Conservation (phyloP, 148 eudicot species). For the Chenopodium album region DNA sequence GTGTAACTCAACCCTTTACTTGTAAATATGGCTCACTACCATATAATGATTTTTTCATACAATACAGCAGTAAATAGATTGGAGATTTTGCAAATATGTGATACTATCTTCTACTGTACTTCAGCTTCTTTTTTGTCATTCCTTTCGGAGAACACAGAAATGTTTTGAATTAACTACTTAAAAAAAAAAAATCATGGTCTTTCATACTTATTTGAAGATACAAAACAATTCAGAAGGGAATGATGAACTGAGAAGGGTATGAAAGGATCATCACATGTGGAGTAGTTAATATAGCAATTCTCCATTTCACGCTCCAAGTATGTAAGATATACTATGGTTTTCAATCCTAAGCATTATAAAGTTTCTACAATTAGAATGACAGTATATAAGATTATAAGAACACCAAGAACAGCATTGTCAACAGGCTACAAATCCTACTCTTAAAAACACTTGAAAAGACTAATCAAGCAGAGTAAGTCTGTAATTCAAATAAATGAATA, state of each 20-base stretch:
- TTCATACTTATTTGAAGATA: no score
- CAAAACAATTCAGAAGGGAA: no score
- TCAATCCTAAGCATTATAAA: neutral
- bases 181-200: no score
- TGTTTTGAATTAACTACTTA: no score
- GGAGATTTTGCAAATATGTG: neutral
- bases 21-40: slow-evolving; percentile 10
- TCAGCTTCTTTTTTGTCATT: no score
- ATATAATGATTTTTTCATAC: neutral
- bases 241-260: no score
- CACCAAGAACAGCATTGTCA: neutral
- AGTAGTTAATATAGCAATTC: no score
- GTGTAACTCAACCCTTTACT: neutral
- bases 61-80: neutral
- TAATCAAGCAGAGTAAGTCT: neutral
- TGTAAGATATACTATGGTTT: no score
- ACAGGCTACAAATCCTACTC: neutral
- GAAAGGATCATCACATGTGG: no score
- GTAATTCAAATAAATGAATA: neutral
- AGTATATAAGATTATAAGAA: neutral
- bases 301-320: no score
- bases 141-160: no score
- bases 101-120: neutral
- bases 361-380: neutral
- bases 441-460: neutral